Conservation (phyloP, 2,329 filamentous ascomycete genomes). For the Amesomyces nigricolor region DNA sequence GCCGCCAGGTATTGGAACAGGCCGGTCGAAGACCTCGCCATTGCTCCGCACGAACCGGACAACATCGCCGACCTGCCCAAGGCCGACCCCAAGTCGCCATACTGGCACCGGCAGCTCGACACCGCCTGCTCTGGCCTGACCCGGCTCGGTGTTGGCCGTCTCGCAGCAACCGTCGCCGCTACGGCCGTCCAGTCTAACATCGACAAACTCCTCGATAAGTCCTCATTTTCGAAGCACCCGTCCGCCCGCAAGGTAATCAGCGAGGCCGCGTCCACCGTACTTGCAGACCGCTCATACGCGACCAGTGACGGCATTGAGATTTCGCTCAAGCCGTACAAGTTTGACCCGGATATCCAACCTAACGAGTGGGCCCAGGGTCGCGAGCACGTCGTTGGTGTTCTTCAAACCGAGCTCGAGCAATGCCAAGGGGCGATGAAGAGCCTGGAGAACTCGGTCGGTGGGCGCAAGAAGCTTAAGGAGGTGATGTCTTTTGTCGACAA, state of each 20-base stretch:
- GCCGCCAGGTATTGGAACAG: constrained; percentile 97
- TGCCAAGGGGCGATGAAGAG: constrained; percentile 73
- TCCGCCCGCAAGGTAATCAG: constrained; percentile 90
- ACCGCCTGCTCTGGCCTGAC: constrained; percentile 85
- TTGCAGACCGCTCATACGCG: constrained; percentile 93
- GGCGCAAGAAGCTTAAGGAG: constrained; percentile 78
- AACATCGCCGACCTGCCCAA: constrained; percentile 73
- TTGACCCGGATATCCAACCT: constrained; percentile 90
- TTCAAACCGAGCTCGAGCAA: constrained; percentile 83
- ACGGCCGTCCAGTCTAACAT: constrained; percentile 81
- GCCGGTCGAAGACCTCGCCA: constrained; percentile 76
- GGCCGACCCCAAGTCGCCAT: constrained; percentile 75
- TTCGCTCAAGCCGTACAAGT: constrained; percentile 98
- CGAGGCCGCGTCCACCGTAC: constrained; percentile 80
- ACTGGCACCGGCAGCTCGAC: constrained; percentile 93
- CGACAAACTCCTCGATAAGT: constrained; percentile 69
- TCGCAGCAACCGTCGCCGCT: constrained; percentile 88
- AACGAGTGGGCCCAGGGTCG: constrained; percentile 81
- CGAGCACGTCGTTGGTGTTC: constrained; percentile 70
- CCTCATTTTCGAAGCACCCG: constrained; percentile 83
- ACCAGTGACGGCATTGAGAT: constrained; percentile 98
- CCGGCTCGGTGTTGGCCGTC: constrained; percentile 84
- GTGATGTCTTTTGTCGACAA: constrained; percentile 89
- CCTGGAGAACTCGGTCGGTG: constrained; percentile 72
- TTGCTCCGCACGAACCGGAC: constrained; percentile 61